phyloP scores from a whole-genome alignment of 2,329 filamentous ascomycete species.

The Fusarium torulosum region DNA sequence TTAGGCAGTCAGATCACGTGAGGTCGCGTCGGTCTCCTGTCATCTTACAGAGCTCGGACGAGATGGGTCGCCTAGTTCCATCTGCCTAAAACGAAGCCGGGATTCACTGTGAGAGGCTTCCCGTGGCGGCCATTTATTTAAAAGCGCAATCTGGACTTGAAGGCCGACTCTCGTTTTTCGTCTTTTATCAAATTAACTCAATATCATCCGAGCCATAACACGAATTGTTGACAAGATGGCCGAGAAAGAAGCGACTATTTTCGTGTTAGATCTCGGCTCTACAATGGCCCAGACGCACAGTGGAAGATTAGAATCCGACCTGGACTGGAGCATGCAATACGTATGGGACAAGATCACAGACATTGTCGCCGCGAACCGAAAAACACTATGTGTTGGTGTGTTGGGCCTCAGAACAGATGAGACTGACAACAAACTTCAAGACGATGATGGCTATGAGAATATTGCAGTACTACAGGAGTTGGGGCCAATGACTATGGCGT shows the following conservation, averaged over 20 bases:
- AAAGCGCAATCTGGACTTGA: slow-evolving; percentile 14
- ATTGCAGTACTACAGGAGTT: slow-evolving; percentile 83
- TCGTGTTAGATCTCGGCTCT: slow-evolving; percentile 87
- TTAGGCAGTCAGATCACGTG: neutral
- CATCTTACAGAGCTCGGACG: slow-evolving; percentile 3
- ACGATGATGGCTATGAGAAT: slow-evolving; percentile 81
- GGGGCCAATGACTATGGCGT: slow-evolving; percentile 71
- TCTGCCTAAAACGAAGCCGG: slow-evolving; percentile 47
- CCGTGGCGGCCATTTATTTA: slow-evolving; percentile 24
- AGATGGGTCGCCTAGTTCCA: slow-evolving; percentile 19
- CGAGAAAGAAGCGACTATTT: slow-evolving; percentile 92
- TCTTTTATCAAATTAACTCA: neutral
- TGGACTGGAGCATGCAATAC: slow-evolving; percentile 92
- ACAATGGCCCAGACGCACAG: slow-evolving; percentile 83
- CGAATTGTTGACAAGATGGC: slow-evolving; percentile 71
- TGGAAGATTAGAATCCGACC: slow-evolving; percentile 80
- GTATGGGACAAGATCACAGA: slow-evolving; percentile 90
- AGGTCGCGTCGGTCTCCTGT: neutral
- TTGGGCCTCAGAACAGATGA: slow-evolving; percentile 85
- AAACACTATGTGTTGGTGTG: slow-evolving; percentile 79
- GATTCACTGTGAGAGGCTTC: slow-evolving; percentile 40
- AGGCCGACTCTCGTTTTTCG: neutral
- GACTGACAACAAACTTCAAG: slow-evolving; percentile 75
- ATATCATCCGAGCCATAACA: slow-evolving; percentile 1
- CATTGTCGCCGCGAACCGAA: slow-evolving; percentile 75